phyloP scores from a whole-genome alignment of 352 stramenopile species.

The Globisporangium iwayamae region DNA sequence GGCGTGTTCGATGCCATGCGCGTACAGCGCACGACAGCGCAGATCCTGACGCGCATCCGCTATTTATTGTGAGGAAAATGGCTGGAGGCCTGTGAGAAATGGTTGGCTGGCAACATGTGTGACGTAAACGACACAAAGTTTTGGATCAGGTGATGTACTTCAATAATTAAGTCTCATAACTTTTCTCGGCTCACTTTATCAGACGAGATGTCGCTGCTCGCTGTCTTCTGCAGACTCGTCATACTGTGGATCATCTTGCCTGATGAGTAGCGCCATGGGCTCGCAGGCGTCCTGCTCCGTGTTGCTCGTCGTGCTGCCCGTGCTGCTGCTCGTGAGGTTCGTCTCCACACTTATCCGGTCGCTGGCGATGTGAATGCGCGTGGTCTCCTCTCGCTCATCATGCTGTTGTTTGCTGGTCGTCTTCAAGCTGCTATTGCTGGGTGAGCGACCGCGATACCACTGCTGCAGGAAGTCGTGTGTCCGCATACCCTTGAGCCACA shows the following conservation, averaged over 20 bases:
- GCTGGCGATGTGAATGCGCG: background rate
- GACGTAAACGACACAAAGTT: background rate
- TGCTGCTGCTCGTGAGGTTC: conserved; percentile 8
- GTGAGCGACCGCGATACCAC: conserved; percentile 5
- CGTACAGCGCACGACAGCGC: conserved; percentile 25
- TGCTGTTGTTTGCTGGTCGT: background rate
- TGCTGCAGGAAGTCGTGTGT: conserved; percentile 64
- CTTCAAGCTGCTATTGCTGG: background rate
- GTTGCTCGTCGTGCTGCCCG: background rate
- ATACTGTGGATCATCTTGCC: background rate
- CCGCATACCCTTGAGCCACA: conserved; percentile 38
- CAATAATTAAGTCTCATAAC: conserved; percentile 1
- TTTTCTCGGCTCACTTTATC: background rate
- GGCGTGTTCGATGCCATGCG: conserved; percentile 42
- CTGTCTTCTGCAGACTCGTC: background rate
- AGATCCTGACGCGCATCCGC: conserved; percentile 49
- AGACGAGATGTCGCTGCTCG: conserved; percentile 7
- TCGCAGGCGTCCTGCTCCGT: conserved; percentile 11
- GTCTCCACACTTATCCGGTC: conserved; percentile 1
- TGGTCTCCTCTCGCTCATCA: background rate
- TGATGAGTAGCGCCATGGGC: conserved; percentile 8
- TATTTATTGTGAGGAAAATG: conserved; percentile 50
- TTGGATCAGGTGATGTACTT: background rate
- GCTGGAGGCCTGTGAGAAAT: background rate
- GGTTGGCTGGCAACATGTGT: background rate